Conservation (phyloP, 2,329 filamentous ascomycete genomes). For the Pezizomycotina sp. region DNA sequence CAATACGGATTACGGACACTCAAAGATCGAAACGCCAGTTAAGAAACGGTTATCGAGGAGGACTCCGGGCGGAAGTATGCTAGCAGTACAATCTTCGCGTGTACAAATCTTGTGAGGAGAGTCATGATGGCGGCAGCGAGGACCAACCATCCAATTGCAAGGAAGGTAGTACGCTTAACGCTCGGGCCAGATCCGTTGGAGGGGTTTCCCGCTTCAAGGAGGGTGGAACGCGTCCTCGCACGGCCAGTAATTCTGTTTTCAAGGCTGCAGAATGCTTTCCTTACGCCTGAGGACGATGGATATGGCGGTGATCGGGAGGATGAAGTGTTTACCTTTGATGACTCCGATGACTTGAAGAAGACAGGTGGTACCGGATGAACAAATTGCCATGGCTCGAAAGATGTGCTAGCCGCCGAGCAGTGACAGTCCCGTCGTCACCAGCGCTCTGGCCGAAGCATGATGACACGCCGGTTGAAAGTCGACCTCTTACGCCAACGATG, state of each 20-base stretch:
- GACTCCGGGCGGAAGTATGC: constrained; percentile 47
- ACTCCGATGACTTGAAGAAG: constrained; percentile 30
- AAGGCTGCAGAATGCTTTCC: constrained; percentile 40
- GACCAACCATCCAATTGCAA: too few species aligned
- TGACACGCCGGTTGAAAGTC: background rate
- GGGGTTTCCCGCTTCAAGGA: too few species aligned
- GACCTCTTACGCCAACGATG: too few species aligned
- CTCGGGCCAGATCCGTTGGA: too few species aligned
- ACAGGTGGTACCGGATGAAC: constrained; percentile 8
- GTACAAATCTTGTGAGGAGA: too few species aligned
- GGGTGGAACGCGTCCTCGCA: too few species aligned
- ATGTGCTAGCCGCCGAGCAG: constrained; percentile 17
- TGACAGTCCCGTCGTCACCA: constrained; percentile 6
- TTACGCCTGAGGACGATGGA: constrained; percentile 42
- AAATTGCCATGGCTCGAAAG: constrained; percentile 21
- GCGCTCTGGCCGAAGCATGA: constrained; percentile 6
- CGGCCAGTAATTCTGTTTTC: too few species aligned
- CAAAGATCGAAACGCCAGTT: too few species aligned
- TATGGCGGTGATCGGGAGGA: constrained; percentile 48
- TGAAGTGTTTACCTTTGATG: constrained; percentile 54
- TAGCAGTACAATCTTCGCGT: too few species aligned
- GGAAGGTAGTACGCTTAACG: too few species aligned
- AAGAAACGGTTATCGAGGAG: constrained; percentile 35
- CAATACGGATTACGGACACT: too few species aligned
- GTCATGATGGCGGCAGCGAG: too few species aligned